These are phyloP conservation scores for Ceratobasidium sp. DNA, from an alignment of 1,284 basidiomycete genomes.

Conservation along the genomic window DNA sequence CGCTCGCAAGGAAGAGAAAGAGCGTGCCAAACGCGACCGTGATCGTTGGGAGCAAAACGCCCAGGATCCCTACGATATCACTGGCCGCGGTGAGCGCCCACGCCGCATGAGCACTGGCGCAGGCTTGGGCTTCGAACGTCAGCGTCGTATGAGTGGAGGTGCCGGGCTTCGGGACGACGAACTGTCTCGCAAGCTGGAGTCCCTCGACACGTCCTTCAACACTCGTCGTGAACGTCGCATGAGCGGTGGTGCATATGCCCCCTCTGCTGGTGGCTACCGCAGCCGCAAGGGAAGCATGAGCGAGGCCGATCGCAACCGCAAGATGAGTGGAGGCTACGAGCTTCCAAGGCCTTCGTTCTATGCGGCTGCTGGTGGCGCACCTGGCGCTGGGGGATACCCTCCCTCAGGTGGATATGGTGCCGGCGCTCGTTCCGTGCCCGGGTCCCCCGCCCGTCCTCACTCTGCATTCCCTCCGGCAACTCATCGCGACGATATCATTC, in stretches of 20 bases:
- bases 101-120: conserved; percentile 21
- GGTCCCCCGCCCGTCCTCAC: conserved; percentile 33
- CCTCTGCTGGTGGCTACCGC: conserved; percentile 30
- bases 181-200: conserved; percentile 25
- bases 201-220: conserved; percentile 36
- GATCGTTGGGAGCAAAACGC: not conserved
- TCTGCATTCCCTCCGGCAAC: conserved; percentile 25
- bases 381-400: conserved; percentile 19
- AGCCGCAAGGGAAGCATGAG: conserved; percentile 34
- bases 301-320: conserved; percentile 28
- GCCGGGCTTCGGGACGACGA: conserved; percentile 24
- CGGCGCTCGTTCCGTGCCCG: conserved; percentile 31
- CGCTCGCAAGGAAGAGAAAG: conserved; percentile 32
- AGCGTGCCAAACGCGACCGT: conserved; percentile 3
- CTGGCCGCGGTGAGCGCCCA: conserved; percentile 8
- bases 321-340: conserved; percentile 19
- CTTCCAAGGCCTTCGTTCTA: conserved; percentile 19
- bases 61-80: conserved; percentile 27
- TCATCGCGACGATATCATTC: conserved; percentile 22
- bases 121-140: conserved; percentile 27
- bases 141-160: conserved; percentile 34
- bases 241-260: conserved; percentile 24
- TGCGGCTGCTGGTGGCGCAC: conserved; percentile 21
- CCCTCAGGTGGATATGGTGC: conserved; percentile 32
- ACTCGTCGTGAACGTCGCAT: conserved; percentile 33